These are phyloP conservation scores for Ophiobolus disseminans DNA, from an alignment of 2,329 filamentous ascomycete genomes.

Conservation along the genomic window DNA sequence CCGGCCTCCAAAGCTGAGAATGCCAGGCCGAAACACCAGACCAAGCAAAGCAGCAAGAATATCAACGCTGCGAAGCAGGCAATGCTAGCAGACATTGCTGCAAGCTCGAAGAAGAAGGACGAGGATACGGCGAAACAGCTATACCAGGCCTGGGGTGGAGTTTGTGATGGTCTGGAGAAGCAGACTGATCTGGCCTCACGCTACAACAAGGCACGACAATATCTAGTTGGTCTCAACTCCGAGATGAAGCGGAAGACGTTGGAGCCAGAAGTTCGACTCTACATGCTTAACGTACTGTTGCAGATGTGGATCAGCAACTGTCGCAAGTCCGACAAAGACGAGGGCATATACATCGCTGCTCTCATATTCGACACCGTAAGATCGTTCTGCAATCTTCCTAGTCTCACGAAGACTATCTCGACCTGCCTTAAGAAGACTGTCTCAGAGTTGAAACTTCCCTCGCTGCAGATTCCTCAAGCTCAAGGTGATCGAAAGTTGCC, in stretches of 20 bases:
- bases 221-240: constrained; percentile 53
- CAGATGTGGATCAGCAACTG: constrained; percentile 55
- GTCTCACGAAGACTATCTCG: constrained; percentile 40
- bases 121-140: constrained; percentile 51
- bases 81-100: constrained; percentile 54
- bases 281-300: constrained; percentile 58
- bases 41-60: constrained; percentile 35
- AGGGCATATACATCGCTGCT: constrained; percentile 41
- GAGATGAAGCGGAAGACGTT: constrained; percentile 50
- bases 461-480: constrained; percentile 37
- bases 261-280: constrained; percentile 57
- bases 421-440: constrained; percentile 45
- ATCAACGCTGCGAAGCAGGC: constrained; percentile 52
- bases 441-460: constrained; percentile 50
- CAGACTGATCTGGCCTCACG: constrained; percentile 53
- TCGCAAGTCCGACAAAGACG: constrained; percentile 36
- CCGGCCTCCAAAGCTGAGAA: constrained; percentile 14
- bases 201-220: constrained; percentile 59
- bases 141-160: constrained; percentile 54
- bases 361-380: constrained; percentile 41
- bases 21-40: constrained; percentile 27
- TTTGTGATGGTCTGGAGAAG: constrained; percentile 57
- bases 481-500: constrained; percentile 52
- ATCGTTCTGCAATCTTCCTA: constrained; percentile 35
- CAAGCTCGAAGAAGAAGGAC: constrained; percentile 52